A percentile compares a stretch with the other conserved stretches of the same genome.
Evolutionary conservation across 768 basidiomycete species (phyloP).

Genomic region (Collybiopsis luxurians): DNA sequence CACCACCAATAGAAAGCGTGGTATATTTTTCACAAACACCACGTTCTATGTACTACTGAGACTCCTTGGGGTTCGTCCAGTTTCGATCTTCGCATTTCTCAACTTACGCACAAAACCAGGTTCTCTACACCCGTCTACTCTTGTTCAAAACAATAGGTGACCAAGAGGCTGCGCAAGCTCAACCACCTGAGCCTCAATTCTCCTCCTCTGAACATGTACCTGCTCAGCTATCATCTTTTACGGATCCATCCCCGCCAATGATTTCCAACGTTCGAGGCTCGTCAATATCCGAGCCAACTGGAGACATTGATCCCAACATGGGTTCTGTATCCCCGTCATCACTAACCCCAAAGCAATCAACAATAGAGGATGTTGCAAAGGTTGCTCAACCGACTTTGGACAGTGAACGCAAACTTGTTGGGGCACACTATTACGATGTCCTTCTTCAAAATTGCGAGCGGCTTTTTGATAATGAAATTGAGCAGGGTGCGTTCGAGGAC

Average conservation of each 20-base stretch:
- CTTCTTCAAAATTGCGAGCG: conserved; percentile 86
- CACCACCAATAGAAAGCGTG: conserved; percentile 37
- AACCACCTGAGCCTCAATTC: conserved; percentile 26
- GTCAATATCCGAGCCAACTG: neutral
- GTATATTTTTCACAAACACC: conserved; percentile 86
- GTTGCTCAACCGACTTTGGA: neutral
- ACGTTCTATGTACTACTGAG: conserved; percentile 84
- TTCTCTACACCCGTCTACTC: conserved; percentile 78
- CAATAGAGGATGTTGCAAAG: neutral
- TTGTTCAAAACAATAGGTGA: conserved; percentile 70
- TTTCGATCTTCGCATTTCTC: neutral
- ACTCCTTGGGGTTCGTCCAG: conserved; percentile 70
- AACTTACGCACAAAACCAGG: conserved; percentile 37
- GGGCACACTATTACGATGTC: conserved; percentile 76
- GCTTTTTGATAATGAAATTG: conserved; percentile 90
- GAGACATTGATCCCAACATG: neutral
- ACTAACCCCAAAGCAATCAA: conserved; percentile 20
- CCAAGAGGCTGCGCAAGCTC: conserved; percentile 18
- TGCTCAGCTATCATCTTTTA: conserved; percentile 4
- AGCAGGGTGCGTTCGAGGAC: conserved; percentile 86
- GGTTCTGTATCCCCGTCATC: too few species aligned
- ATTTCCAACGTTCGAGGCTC: conserved; percentile 2
- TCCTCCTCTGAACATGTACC: conserved; percentile 1
- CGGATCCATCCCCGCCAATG: neutral
- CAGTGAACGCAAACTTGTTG: conserved; percentile 37